Conservation (phyloP, 1,139 yeast genomes). For the Lodderomyces orthopsilosis region DNA sequence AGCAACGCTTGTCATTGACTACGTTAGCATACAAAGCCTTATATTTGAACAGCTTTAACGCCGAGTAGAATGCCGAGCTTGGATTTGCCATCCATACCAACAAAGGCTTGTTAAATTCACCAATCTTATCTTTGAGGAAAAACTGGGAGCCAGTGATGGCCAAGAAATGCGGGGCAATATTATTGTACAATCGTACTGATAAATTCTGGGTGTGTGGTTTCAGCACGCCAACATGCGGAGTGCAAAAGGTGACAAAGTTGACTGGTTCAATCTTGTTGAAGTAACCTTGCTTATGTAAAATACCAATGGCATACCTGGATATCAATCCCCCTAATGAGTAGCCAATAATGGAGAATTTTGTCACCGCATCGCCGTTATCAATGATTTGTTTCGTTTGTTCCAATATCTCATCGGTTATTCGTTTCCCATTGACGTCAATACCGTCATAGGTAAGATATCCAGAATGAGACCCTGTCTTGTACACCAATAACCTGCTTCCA, state of each 20-base stretch:
- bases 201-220: slow-evolving; percentile 40
- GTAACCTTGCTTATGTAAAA: slow-evolving; percentile 51
- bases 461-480: slow-evolving; percentile 61
- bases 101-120: slow-evolving; percentile 40
- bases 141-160: slow-evolving; percentile 73
- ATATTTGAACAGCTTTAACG: slow-evolving; percentile 49
- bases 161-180: slow-evolving; percentile 56
- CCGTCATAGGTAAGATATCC: slow-evolving; percentile 81
- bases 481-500: slow-evolving; percentile 39
- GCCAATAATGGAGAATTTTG: slow-evolving; percentile 68
- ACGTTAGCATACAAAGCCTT: slow-evolving; percentile 68
- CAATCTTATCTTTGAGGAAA: slow-evolving; percentile 40
- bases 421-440: slow-evolving; percentile 75
- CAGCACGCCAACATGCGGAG: slow-evolving; percentile 80
- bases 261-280: slow-evolving; percentile 51
- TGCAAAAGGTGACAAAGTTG: slow-evolving; percentile 72
- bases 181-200: slow-evolving; percentile 50
- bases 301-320: slow-evolving; percentile 73
- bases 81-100: slow-evolving; percentile 65
- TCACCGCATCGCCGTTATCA: slow-evolving; percentile 27
- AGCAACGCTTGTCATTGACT: slow-evolving; percentile 73
- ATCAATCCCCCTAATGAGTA: slow-evolving; percentile 84
- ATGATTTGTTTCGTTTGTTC: slow-evolving; percentile 34
- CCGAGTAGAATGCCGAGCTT: slow-evolving; percentile 56
- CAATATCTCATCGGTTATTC: slow-evolving; percentile 68